Evolutionary conservation across 1,284 basidiomycete genomes (phyloP).

Genomic region (Cryptococcus wingfieldii): DNA sequence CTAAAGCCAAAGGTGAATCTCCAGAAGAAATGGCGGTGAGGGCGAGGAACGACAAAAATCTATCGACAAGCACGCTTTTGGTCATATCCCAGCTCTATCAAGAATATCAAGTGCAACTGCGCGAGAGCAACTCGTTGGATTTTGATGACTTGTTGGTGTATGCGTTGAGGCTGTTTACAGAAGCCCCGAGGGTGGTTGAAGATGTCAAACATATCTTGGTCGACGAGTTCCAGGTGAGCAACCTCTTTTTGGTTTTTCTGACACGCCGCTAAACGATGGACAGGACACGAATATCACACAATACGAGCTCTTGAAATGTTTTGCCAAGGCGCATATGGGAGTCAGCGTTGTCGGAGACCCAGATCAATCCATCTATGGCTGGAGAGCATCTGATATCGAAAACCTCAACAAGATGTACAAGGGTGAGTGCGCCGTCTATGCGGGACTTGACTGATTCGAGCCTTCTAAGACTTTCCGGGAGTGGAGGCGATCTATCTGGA

Average conservation of each 20-base stretch:
- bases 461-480: slow-evolving; percentile 58
- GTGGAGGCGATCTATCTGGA: slow-evolving; percentile 72
- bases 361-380: slow-evolving; percentile 88
- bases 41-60: slow-evolving; percentile 29
- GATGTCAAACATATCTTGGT: slow-evolving; percentile 77
- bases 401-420: slow-evolving; percentile 73
- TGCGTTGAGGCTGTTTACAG: slow-evolving; percentile 67
- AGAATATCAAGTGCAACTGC: slow-evolving; percentile 64
- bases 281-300: slow-evolving; percentile 87
- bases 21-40: slow-evolving; percentile 53
- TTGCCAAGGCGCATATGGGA: slow-evolving; percentile 58
- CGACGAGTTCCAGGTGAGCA: slow-evolving; percentile 71
- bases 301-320: slow-evolving; percentile 74
- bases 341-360: slow-evolving; percentile 88
- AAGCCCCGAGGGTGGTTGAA: slow-evolving; percentile 55
- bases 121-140: slow-evolving; percentile 68
- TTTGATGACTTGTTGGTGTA: slow-evolving; percentile 83
- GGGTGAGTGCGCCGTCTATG: slow-evolving; percentile 49
- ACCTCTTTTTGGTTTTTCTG: background rate
- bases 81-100: slow-evolving; percentile 56
- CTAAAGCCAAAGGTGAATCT: slow-evolving; percentile 67
- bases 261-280: background rate
- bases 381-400: slow-evolving; percentile 77
- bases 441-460: background rate
- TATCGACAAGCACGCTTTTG: slow-evolving; percentile 28